Percentiles rank a stretch among this genome's conserved stretches.
These are phyloP conservation scores for Saraca asoca DNA, from an alignment of 331 rosid genomes.

Conservation along the genomic window DNA sequence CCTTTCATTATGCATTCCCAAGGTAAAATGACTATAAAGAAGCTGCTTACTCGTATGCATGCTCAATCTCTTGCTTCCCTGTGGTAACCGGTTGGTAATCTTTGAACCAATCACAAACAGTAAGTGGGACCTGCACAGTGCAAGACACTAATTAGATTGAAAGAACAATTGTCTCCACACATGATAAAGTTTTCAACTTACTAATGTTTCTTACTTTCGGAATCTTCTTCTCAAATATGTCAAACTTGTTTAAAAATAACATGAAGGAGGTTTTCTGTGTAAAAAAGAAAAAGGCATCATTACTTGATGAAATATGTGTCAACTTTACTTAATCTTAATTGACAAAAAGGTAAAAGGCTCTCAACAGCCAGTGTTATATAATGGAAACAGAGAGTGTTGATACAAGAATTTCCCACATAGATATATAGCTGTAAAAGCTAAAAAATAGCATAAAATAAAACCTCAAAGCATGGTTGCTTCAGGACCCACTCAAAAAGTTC, in stretches of 20 bases:
- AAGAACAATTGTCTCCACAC: neutral
- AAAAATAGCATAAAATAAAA: constrained; percentile 39
- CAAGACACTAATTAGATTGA: constrained; percentile 37
- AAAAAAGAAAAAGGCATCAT: constrained; percentile 22
- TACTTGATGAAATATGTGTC: constrained; percentile 11
- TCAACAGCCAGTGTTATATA: constrained; percentile 6
- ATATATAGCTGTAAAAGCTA: constrained; percentile 17
- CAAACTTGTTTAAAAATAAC: constrained; percentile 96
- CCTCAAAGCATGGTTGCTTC: constrained; percentile 98
- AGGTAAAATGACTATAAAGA: constrained; percentile 16
- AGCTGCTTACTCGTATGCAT: constrained; percentile 84
- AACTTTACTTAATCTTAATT: constrained; percentile 3
- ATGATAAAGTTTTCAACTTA: constrained; percentile 26
- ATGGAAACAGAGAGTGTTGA: constrained; percentile 19
- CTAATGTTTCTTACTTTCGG: constrained; percentile 61
- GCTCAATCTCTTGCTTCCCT: constrained; percentile 94
- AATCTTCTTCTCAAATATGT: constrained; percentile 93
- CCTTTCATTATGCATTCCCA: constrained; percentile 8
- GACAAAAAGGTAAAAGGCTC: constrained; percentile 12
- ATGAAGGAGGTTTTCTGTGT: constrained; percentile 96
- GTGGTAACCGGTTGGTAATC: constrained; percentile 92
- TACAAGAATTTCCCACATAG: constrained; percentile 15
- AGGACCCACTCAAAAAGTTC: constrained; percentile 97
- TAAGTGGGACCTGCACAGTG: constrained; percentile 81
- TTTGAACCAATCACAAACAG: constrained; percentile 89